Conservation (phyloP, 2,329 filamentous ascomycete species). For the Emericellopsis atlantica region DNA sequence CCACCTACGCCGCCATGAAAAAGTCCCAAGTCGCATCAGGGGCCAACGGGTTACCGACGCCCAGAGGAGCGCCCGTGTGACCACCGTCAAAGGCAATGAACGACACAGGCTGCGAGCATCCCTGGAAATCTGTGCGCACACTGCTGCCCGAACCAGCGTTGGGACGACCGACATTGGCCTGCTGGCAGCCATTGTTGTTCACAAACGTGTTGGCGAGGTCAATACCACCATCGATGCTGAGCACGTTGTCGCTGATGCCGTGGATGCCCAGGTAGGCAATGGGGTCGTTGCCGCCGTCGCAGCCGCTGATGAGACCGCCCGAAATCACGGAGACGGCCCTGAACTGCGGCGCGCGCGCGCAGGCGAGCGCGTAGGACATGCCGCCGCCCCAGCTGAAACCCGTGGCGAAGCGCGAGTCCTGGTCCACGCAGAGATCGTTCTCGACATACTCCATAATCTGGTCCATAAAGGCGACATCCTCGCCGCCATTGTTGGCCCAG, state of each 20-base stretch:
- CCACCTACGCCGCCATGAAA: not conserved
- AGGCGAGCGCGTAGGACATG: conserved; percentile 27
- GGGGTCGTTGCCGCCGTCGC: conserved; percentile 16
- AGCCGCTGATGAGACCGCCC: conserved; percentile 16
- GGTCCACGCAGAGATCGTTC: conserved; percentile 23
- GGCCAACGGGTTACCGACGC: conserved; percentile 1
- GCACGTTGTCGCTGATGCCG: conserved; percentile 18
- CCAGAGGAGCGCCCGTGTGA: not conserved
- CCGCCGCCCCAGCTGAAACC: conserved; percentile 29
- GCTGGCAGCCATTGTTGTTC: conserved; percentile 17
- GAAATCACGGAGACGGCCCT: conserved; percentile 20
- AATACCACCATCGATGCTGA: conserved; percentile 17
- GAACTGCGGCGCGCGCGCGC: conserved; percentile 19
- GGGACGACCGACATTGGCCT: not conserved
- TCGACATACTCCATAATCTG: conserved; percentile 20
- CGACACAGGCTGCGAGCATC: not conserved
- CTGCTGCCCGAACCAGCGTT: not conserved
- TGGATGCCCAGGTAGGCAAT: conserved; percentile 24
- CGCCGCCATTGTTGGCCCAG: conserved; percentile 25
- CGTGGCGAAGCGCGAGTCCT: conserved; percentile 22
- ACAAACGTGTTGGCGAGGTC: conserved; percentile 20
- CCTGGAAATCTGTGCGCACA: not conserved
- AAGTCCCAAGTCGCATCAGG: not conserved
- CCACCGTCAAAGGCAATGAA: conserved; percentile 1
- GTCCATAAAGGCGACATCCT: conserved; percentile 25